Base-by-base conservation (phyloP, 129 eudicot species). In the Flaveria linearis region DNA sequence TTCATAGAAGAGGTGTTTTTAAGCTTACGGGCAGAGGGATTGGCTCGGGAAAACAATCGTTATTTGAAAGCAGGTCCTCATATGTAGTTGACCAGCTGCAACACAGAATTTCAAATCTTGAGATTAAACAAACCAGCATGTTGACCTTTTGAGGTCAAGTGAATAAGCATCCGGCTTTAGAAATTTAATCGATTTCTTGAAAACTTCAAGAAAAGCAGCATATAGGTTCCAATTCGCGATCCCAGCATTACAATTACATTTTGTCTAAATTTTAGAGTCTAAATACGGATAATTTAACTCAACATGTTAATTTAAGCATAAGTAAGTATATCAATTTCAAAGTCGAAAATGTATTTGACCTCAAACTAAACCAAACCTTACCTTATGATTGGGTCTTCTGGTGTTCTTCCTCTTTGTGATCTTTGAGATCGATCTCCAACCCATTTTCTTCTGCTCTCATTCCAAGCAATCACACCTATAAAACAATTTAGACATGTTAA, bases 41-140 rank as follows among this genome's bases (percentile, higher is more conserved):
- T 66, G 64, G 86, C 73, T 86, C 86, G 0, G 89, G 49, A 77
- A 89, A 89, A 61, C 87, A 84, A 9, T 84, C 85, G 13, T 76
- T 61, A 65, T 81, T 89, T 7, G 87, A 86, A 11, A 89, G 89
- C 67, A 89, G 79, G 64, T 86, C 95, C 68, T 89, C 95, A 30
- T 86, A 89, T 18, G 95, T 86, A 23, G 75, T 84, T 67, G 95
- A 80, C 95, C 95, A 91, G 87, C 97, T 88, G 89, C 87, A 84
- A 68, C 69, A 77, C 55, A 72, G 62, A 41, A n/a, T 68, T 50
- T 57, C 42, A 36, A 55, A 78, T 58, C 43, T 42, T n/a, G 75
- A 77, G 69, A 43, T 26, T 39, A 23, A 16, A 65, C 45, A 39
- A 53, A 52, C 53, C 10, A 25, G 41, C 50, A 57, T 43, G 33